Base-by-base conservation (phyloP, 306 rosid genomes). In the Quercus wislizeni region DNA sequence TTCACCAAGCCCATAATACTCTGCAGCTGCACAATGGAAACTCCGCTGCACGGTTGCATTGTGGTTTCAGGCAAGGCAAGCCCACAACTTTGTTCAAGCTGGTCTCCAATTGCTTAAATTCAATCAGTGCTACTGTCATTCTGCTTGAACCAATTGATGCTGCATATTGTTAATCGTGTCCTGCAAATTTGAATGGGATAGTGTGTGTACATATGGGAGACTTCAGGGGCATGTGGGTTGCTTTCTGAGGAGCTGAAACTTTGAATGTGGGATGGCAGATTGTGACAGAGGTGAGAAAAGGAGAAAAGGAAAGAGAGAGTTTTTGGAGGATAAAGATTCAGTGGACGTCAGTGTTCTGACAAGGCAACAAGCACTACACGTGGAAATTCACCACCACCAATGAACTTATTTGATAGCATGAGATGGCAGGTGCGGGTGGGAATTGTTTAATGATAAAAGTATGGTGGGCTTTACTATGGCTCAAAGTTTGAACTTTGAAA, bases 371-470 rank as follows among this genome's bases (percentile, higher is more conserved):
- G 2, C 15, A 58, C 15, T 21, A 11, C 4, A 20, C 64, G 11
- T 58, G 11, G 64, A 58, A 56, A 58, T 58, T 20, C 23, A 23
- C 27, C 27, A 20, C 52, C 51, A 6, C 54, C 15, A 13, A 9
- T 31, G 20, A 62, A 43, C 79, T 72, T 74, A 77, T 12, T 12
- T 69, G 59, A 69, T 69, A 74, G 71, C 59, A 73, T 75, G 71
- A 6, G n/a, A 41, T 72, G 11, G 58, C 28, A 62, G 67, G 62
- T 49, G 56, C 28, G 55, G 67, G 62, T 49, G 56, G 71, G 14
- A 31, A 64, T 72, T 64, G 67, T 15, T 13, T 49, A 70, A 70
- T 81, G 31, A 55, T 55, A 80, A 78, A 81, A 79, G 78, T 27
- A 74, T 31, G 69, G 41, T 74, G 55, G 82, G 69, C 51, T 80